Evolutionary conservation across 2,329 filamentous ascomycete genomes (phyloP).

Genomic region (Hymenoscyphus albidus): DNA sequence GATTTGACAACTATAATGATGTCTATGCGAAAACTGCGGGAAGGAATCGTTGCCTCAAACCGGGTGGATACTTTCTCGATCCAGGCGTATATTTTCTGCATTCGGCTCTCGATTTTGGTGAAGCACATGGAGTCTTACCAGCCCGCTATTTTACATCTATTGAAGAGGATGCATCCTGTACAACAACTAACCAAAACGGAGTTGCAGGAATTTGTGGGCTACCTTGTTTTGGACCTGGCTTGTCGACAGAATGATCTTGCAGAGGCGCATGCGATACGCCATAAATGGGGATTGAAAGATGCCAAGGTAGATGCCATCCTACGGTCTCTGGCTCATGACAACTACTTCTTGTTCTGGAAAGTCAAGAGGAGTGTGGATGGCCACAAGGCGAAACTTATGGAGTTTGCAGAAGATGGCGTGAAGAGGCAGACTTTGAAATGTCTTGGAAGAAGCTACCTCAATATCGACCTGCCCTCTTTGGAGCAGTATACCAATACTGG

Average conservation of each 20-base stretch:
- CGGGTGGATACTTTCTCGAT: constrained; percentile 77
- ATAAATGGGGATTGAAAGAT: constrained; percentile 59
- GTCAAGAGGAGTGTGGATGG: constrained; percentile 71
- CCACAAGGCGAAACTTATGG: constrained; percentile 74
- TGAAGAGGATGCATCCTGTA: constrained; percentile 65
- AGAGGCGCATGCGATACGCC: constrained; percentile 66
- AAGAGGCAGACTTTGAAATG: constrained; percentile 78
- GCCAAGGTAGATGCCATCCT: constrained; percentile 67
- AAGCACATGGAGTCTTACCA: constrained; percentile 86
- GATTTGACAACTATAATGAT: constrained; percentile 72
- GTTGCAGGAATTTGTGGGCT: constrained; percentile 72
- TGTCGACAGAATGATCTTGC: constrained; percentile 75
- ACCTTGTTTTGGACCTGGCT: constrained; percentile 81
- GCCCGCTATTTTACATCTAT: constrained; percentile 75
- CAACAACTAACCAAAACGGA: constrained; percentile 69
- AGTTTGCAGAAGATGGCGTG: constrained; percentile 73
- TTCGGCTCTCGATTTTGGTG: constrained; percentile 76
- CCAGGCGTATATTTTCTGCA: constrained; percentile 88
- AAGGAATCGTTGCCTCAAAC: constrained; percentile 77
- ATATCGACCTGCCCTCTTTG: constrained; percentile 63
- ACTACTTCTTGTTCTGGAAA: constrained; percentile 76
- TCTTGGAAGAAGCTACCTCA: constrained; percentile 76
- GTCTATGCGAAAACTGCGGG: constrained; percentile 85
- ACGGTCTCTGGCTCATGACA: constrained; percentile 68
- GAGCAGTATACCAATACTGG: constrained; percentile 62